Evolutionary conservation across 2,329 filamentous ascomycete genomes (phyloP).

Genomic region (Elsinoe fawcettii): DNA sequence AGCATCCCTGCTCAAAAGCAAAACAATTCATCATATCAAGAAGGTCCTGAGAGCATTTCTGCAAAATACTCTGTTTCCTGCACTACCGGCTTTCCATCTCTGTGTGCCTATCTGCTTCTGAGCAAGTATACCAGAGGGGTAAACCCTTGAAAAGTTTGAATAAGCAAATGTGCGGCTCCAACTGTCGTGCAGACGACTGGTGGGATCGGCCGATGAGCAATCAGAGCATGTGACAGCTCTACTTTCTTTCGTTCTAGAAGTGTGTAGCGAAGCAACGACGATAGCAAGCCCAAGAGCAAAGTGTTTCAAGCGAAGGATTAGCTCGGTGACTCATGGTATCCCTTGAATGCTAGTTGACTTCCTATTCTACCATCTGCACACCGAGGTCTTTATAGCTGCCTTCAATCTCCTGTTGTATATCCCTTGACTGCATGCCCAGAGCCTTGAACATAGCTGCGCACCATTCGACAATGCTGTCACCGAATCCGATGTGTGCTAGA

Average conservation of each 20-base stretch:
- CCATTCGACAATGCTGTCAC: conserved; percentile 9
- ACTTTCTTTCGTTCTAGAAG: neutral
- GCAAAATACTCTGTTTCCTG: neutral
- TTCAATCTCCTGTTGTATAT: conserved; percentile 4
- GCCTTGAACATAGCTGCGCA: neutral
- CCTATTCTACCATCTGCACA: neutral
- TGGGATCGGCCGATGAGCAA: conserved; percentile 8
- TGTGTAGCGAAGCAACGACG: neutral
- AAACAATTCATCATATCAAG: neutral
- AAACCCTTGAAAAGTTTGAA: conserved; percentile 21
- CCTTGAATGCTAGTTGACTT: no score
- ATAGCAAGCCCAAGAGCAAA: neutral
- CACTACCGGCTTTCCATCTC: neutral
- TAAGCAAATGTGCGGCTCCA: conserved; percentile 15
- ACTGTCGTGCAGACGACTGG: conserved; percentile 12
- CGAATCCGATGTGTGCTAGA: neutral
- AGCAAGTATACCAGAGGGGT: neutral
- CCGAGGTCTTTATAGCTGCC: neutral
- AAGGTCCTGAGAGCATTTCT: neutral
- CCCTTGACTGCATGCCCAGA: conserved; percentile 6
- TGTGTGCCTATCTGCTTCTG: neutral
- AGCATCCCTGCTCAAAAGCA: neutral
- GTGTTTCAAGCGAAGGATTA: neutral
- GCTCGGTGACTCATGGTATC: neutral
- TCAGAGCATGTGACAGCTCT: neutral